phyloP scores from a whole-genome alignment of 176 grass and related monocot genomes.

The Poa annua region DNA sequence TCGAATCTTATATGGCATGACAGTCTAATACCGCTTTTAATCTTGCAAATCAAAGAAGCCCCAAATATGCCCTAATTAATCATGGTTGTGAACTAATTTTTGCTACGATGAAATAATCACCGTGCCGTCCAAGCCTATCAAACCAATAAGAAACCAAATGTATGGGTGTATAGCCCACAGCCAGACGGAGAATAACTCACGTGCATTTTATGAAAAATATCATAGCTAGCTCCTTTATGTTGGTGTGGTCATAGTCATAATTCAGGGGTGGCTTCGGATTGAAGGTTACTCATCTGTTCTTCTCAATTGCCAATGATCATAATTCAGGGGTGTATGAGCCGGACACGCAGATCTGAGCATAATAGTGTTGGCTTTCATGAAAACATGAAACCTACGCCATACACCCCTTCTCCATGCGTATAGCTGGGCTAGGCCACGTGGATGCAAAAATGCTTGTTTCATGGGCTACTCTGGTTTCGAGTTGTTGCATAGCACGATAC shows the following conservation, averaged over 20 bases:
- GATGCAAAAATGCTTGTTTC: no score
- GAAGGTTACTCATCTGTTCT: constrained; percentile 4
- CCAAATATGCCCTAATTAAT: neutral
- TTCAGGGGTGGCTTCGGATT: neutral
- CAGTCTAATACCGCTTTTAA: no score
- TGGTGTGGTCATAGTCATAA: neutral
- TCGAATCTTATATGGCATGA: no score
- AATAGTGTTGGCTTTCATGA: neutral
- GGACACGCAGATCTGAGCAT: constrained; percentile 1
- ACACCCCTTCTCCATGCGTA: no score
- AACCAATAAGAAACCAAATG: neutral
- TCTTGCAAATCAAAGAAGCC: neutral
- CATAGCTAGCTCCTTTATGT: neutral
- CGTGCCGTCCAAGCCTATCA: neutral
- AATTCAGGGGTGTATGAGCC: neutral
- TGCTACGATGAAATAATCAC: neutral
- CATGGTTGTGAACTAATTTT: neutral
- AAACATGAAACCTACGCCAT: constrained; percentile 23
- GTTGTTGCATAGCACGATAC: no score
- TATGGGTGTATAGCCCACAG: neutral
- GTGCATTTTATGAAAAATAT: neutral
- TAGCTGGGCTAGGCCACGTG: no score
- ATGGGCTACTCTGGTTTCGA: no score
- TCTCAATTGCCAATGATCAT: neutral
- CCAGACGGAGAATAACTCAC: neutral